Evolutionary conservation across 2,329 filamentous ascomycete species (phyloP).

Genomic region (Coniochaeta sp.): DNA sequence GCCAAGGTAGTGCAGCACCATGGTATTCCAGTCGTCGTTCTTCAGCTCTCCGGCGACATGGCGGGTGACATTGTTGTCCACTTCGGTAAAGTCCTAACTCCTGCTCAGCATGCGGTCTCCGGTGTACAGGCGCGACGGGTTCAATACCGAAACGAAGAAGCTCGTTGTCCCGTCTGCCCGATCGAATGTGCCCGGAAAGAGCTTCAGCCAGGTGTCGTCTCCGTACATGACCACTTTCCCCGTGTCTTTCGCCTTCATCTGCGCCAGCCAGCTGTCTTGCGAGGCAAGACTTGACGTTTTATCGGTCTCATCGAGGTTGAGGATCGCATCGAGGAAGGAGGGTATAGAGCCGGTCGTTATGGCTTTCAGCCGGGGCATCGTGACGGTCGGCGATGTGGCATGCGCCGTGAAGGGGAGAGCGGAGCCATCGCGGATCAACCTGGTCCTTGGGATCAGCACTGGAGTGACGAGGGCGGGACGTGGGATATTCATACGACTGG

Average conservation of each 20-base stretch:
- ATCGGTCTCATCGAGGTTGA: conserved; percentile 94
- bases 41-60: conserved; percentile 73
- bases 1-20: conserved; percentile 93
- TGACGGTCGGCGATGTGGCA: conserved; percentile 94
- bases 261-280: conserved; percentile 94
- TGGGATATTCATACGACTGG: conserved; percentile 60
- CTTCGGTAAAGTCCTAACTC: conserved; percentile 88
- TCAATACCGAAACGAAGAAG: conserved; percentile 88
- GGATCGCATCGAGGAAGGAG: conserved; percentile 91
- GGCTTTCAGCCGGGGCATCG: conserved; percentile 95
- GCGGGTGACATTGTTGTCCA: conserved; percentile 94
- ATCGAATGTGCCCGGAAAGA: conserved; percentile 85
- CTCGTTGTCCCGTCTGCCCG: conserved; percentile 89
- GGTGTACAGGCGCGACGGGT: background rate
- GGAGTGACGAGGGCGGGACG: background rate
- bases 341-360: conserved; percentile 98
- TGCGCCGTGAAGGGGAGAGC: conserved; percentile 93
- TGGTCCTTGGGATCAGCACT: conserved; percentile 25
- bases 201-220: conserved; percentile 96
- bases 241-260: conserved; percentile 66
- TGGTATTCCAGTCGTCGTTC: conserved; percentile 78
- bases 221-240: conserved; percentile 91
- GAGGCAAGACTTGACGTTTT: conserved; percentile 78
- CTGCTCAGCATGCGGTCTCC: conserved; percentile 8
- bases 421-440: conserved; percentile 73